A percentile compares a stretch with the other conserved stretches of the same genome.
Evolutionary conservation across 2,329 filamentous ascomycete species (phyloP).

Genomic region (Neofusicoccum laricinum): DNA sequence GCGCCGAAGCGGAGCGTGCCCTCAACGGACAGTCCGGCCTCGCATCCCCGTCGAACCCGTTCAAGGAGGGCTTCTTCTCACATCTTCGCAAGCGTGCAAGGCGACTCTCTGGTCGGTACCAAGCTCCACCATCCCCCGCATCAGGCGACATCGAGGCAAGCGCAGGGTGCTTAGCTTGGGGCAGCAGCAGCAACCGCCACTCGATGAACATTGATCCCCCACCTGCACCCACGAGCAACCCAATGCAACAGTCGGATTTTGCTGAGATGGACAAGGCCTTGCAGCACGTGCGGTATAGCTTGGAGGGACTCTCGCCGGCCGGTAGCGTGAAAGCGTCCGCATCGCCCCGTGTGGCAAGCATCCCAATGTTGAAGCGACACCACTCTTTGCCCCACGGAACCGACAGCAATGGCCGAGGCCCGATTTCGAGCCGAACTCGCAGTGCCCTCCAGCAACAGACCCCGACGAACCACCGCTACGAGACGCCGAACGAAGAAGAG

Average conservation of each 20-base stretch:
- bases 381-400: slow-evolving; percentile 36
- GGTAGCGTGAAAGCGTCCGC: slow-evolving; percentile 32
- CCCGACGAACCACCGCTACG: slow-evolving; percentile 79
- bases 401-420: slow-evolving; percentile 37
- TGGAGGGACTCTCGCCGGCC: slow-evolving; percentile 42
- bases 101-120: slow-evolving; percentile 86
- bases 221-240: slow-evolving; percentile 41
- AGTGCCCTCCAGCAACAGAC: slow-evolving; percentile 68
- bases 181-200: slow-evolving; percentile 66
- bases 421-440: slow-evolving; percentile 76
- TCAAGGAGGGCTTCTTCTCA: slow-evolving; percentile 97
- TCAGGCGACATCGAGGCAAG: slow-evolving; percentile 91
- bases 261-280: slow-evolving; percentile 61
- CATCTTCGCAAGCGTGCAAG: slow-evolving; percentile 91
- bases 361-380: slow-evolving; percentile 48
- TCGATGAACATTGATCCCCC: slow-evolving; percentile 57
- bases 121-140: slow-evolving; percentile 72
- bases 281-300: slow-evolving; percentile 58
- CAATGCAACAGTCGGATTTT: slow-evolving; percentile 50
- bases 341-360: slow-evolving; percentile 40
- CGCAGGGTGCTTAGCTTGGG: slow-evolving; percentile 86
- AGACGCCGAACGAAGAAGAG: slow-evolving; percentile 94
- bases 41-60: slow-evolving; percentile 71
- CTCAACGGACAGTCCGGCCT: slow-evolving; percentile 73
- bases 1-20: slow-evolving; percentile 86